Evolutionary conservation across 129 eudicot genomes (phyloP).

Genomic region (Oenanthe sinensis): DNA sequence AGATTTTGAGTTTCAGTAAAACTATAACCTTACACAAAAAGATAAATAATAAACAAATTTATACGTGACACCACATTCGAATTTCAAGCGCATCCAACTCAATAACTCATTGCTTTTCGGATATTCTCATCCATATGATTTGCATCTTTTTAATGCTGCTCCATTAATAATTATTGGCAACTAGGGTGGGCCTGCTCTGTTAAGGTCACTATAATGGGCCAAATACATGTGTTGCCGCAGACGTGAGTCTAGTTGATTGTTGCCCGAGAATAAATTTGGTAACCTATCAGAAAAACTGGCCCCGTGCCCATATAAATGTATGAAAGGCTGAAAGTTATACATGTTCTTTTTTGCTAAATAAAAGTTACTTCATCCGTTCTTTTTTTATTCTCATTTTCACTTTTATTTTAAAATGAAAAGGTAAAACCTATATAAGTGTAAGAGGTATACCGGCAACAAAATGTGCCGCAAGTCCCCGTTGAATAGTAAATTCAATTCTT

Average conservation of each 20-base stretch:
- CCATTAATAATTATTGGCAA: not conserved
- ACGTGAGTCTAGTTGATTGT: not conserved
- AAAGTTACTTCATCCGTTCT: too few relatives aligned
- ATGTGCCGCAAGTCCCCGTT: too few relatives aligned
- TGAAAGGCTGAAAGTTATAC: not conserved
- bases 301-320: slow-evolving; percentile 7
- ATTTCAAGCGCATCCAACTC: not conserved
- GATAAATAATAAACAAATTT: too few relatives aligned
- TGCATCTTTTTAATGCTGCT: not conserved
- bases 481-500: too few relatives aligned
- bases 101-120: not conserved
- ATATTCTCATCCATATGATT: slow-evolving; percentile 1
- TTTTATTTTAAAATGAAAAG: too few relatives aligned
- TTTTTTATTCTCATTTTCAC: too few relatives aligned
- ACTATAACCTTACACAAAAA: too few relatives aligned
- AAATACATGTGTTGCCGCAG: too few relatives aligned
- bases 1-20: not conserved
- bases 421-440: too few relatives aligned
- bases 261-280: not conserved
- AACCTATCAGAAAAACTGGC: slow-evolving; percentile 9
- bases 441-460: too few relatives aligned
- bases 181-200: not conserved
- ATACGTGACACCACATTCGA: not conserved
- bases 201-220: not conserved
- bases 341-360: too few relatives aligned